A percentile compares a stretch with the other conserved stretches of the same genome.
Evolutionary conservation across 2,329 filamentous ascomycete genomes (phyloP).

Genomic region (Cercospora nicotianae): DNA sequence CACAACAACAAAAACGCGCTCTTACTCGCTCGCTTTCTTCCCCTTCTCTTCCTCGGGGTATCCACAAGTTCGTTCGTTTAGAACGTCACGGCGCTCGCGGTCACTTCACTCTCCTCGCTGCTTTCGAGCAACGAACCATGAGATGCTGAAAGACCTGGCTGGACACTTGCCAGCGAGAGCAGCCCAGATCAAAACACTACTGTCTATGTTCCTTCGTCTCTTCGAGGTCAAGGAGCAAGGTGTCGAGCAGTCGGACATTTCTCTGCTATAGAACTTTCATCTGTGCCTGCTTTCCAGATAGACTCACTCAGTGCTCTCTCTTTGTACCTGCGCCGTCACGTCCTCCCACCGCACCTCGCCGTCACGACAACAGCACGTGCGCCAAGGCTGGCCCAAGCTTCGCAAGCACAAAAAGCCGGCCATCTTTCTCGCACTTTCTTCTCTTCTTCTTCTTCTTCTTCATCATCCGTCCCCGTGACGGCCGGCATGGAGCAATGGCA

Average conservation of each 20-base stretch:
- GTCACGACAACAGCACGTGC: background rate
- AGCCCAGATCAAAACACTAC: background rate
- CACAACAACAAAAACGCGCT: background rate
- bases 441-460: background rate
- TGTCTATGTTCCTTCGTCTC: background rate
- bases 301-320: background rate
- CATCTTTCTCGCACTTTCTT: background rate
- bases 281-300: background rate
- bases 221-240: conserved; percentile 2
- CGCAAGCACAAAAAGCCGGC: background rate
- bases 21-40: background rate
- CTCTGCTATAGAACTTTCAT: background rate
- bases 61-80: background rate
- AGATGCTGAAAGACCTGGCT: background rate
- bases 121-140: background rate
- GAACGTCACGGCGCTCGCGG: background rate
- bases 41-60: background rate
- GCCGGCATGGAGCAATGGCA: background rate
- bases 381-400: background rate
- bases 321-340: background rate
- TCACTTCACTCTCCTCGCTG: background rate
- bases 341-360: background rate
- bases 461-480: background rate
- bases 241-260: background rate
- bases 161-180: background rate